phyloP scores from a whole-genome alignment of 1,284 basidiomycete genomes.

The Ganoderma resinaceum region DNA sequence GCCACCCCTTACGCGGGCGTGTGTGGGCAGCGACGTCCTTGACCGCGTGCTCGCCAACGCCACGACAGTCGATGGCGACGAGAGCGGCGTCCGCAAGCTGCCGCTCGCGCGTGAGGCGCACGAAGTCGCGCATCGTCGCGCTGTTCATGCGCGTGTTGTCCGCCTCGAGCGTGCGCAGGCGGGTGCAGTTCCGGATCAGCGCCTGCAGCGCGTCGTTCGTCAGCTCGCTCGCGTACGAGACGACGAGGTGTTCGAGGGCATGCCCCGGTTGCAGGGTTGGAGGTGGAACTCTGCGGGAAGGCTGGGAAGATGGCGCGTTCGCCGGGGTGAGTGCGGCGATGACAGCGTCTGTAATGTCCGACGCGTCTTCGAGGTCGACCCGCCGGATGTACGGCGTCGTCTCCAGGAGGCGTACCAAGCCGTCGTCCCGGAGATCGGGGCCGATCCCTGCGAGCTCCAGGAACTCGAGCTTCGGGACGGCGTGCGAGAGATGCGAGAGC shows the following conservation, averaged over 20 bases:
- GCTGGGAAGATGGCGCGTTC: background rate
- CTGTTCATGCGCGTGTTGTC: constrained; percentile 82
- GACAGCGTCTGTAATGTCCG: constrained; percentile 77
- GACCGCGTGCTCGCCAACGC: constrained; percentile 66
- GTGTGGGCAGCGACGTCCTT: constrained; percentile 62
- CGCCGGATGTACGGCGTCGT: constrained; percentile 77
- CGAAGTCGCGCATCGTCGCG: constrained; percentile 71
- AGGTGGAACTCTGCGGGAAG: constrained; percentile 6
- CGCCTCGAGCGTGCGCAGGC: constrained; percentile 72
- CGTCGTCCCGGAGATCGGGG: constrained; percentile 69
- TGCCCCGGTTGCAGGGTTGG: constrained; percentile 55
- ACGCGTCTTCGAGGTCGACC: constrained; percentile 87
- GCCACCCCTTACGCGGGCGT: constrained; percentile 77
- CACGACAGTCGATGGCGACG: constrained; percentile 80
- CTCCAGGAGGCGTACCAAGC: constrained; percentile 73
- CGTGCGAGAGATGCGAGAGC: constrained; percentile 74
- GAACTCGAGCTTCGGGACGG: constrained; percentile 79
- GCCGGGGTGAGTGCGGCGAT: constrained; percentile 70
- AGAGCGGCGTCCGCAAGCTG: constrained; percentile 58
- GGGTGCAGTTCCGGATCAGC: constrained; percentile 70
- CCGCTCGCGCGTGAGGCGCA: constrained; percentile 59
- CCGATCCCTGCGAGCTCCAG: constrained; percentile 86
- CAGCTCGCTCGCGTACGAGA: constrained; percentile 74
- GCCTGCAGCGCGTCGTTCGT: constrained; percentile 66
- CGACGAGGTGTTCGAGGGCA: constrained; percentile 73